Percentiles rank a stretch among this genome's conserved stretches.
Conservation (phyloP, 225 moss, liverwort and hornwort species). For the Bryum argenteum region DNA sequence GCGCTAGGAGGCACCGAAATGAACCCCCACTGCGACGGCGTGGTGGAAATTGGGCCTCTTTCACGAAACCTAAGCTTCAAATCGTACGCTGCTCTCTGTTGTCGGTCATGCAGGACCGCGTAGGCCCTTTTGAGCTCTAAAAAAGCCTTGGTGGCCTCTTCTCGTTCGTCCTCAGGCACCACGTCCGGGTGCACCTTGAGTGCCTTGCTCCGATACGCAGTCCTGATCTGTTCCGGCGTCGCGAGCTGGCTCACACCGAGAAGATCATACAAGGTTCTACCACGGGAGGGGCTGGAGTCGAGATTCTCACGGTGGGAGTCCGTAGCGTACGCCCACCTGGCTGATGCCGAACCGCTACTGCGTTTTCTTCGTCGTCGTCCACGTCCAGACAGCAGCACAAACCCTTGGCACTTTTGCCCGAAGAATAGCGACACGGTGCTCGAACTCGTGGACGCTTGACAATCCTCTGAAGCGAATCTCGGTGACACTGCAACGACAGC, state of each 20-base stretch:
- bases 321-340: slow-evolving; percentile 40
- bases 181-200: slow-evolving; percentile 79
- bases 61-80: slow-evolving; percentile 40
- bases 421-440: slow-evolving; percentile 34
- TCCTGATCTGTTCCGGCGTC: slow-evolving; percentile 73
- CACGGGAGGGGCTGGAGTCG: slow-evolving; percentile 8
- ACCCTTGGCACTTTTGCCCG: slow-evolving; percentile 35
- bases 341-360: slow-evolving; percentile 2
- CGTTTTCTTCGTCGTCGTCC: slow-evolving; percentile 5
- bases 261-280: slow-evolving; percentile 57
- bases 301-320: slow-evolving; percentile 38
- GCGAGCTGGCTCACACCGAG: slow-evolving; percentile 65
- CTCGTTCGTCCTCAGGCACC: slow-evolving; percentile 56
- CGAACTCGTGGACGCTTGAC: slow-evolving; percentile 3
- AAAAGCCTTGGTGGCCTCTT: slow-evolving; percentile 67
- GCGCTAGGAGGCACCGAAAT: slow-evolving; percentile 36
- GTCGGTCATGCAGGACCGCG: slow-evolving; percentile 61
- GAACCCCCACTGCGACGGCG: slow-evolving; percentile 50
- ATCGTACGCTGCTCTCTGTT: slow-evolving; percentile 64
- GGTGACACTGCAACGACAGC: slow-evolving; percentile 35
- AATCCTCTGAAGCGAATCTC: slow-evolving; percentile 27
- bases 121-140: slow-evolving; percentile 66
- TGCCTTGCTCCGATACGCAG: slow-evolving; percentile 69
- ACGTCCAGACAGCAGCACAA: slow-evolving; percentile 25
- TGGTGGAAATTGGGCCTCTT: not conserved